Evolutionary conservation across 1,139 yeast species (phyloP), one percentile per base, ranked within the genome.

Genomic region (Taphrina wiesneri): DNA sequence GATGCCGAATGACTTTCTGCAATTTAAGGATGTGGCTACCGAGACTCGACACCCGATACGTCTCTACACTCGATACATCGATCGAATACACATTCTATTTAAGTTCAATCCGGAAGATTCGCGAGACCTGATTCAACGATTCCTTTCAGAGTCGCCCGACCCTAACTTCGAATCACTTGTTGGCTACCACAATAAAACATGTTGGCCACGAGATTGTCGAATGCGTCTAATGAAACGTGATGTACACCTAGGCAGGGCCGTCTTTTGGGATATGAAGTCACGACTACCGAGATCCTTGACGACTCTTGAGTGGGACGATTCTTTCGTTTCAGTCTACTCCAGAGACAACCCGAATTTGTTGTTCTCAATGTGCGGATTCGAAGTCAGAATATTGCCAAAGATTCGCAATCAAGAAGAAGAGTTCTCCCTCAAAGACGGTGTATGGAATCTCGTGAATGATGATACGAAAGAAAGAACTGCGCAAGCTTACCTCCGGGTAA

Each of bases 351-450:
- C 97, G 13, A 95, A 93, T 71, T 74, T 93, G 68, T 78, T 93
- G 52, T 91, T 93, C 73, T 83, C 93, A 0, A 89, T 95, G 95
- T 87, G 95, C 76, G 99, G 99, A 0, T 95, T 95, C 78, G 99
- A 95, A 73, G 87, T 93, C 0, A 80, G 99, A 65, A 87, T 95
- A 36, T 75, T 90, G 59, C 99, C 99, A 1, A 90, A 85, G 73
- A 71, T 77, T 43, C 81, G 97, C 70, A 73, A 73, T 23, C 86
- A 82, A 26, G 77, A 76, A 7, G 74, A 79, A 2, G 76, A 72
- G 21, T 59, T 71, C 13, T 72, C 73, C 26, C 77, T 79, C 6
- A 81, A 81, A 62, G 98, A 92, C 77, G 95, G 97, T 61, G 91
- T 88, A 1, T 95, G 99, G 99, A 96, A 89, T 74, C 79, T 95